Evolutionary conservation across 106 monocot genomes (phyloP).

Genomic region (Platanthera guangdongensis): DNA sequence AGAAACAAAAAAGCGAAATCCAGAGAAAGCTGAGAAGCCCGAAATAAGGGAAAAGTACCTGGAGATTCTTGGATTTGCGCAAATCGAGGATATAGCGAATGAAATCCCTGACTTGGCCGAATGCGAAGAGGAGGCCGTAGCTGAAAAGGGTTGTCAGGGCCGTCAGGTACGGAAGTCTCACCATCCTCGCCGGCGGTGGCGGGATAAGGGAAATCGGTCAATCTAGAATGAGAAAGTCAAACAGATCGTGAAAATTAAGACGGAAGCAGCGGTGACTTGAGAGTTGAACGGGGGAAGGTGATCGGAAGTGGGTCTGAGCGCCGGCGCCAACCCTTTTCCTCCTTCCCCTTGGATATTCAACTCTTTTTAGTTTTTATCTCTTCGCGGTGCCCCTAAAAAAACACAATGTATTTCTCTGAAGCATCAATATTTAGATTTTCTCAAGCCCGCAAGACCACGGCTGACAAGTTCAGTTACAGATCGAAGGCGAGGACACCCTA

Average conservation of each 20-base stretch:
- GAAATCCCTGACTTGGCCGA: slow-evolving; percentile 80
- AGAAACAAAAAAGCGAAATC: not conserved
- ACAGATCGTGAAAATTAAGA: not conserved
- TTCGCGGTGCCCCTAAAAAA: too few relatives aligned
- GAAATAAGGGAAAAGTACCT: slow-evolving; percentile 24
- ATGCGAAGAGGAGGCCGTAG: slow-evolving; percentile 84
- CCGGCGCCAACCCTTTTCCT: not conserved
- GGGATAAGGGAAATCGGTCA: not conserved
- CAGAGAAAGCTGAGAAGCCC: not conserved
- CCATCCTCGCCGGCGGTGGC: slow-evolving; percentile 32
- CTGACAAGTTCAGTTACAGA: too few relatives aligned
- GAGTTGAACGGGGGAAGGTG: slow-evolving; percentile 8
- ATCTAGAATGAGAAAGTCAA: not conserved
- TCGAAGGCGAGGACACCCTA: too few relatives aligned
- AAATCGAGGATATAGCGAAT: slow-evolving; percentile 69
- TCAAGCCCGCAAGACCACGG: too few relatives aligned
- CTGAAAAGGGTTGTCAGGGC: slow-evolving; percentile 84
- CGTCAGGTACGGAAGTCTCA: slow-evolving; percentile 78
- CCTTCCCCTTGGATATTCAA: too few relatives aligned
- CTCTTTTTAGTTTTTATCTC: too few relatives aligned
- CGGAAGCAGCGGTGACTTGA: not conserved
- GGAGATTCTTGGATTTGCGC: slow-evolving; percentile 42
- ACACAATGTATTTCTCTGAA: too few relatives aligned
- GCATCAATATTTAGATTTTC: too few relatives aligned
- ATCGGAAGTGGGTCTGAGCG: not conserved